These are phyloP conservation scores for Vararia minispora DNA, from an alignment of 768 basidiomycete genomes.

Conservation along the genomic window DNA sequence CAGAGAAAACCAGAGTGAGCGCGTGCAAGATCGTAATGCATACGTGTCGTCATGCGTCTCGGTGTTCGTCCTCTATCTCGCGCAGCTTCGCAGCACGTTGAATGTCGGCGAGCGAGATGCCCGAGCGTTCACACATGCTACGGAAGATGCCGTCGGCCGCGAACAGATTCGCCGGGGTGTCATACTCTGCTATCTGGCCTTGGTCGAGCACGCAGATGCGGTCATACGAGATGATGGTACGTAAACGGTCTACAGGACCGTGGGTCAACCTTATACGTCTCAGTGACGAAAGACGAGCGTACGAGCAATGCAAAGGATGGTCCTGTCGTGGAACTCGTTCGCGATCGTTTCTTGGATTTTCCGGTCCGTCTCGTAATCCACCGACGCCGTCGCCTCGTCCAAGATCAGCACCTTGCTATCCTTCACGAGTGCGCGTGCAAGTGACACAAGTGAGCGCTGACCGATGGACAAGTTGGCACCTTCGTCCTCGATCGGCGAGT, in stretches of 20 bases:
- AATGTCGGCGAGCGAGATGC: slow-evolving; percentile 65
- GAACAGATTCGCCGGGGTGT: slow-evolving; percentile 63
- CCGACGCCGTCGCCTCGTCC: slow-evolving; percentile 89
- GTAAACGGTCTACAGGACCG: slow-evolving; percentile 52
- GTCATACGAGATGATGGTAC: slow-evolving; percentile 84
- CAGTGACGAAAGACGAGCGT: slow-evolving; percentile 20
- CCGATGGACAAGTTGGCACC: slow-evolving; percentile 78
- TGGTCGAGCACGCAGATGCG: slow-evolving; percentile 81
- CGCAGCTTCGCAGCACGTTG: slow-evolving; percentile 22
- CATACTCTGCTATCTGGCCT: slow-evolving; percentile 77
- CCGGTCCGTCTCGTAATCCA: slow-evolving; percentile 82
- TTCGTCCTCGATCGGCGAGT: slow-evolving; percentile 78
- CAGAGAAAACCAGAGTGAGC: too few relatives aligned
- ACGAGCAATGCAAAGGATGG: slow-evolving; percentile 83
- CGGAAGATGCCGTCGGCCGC: slow-evolving; percentile 57
- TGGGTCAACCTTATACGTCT: neutral
- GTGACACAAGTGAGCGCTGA: slow-evolving; percentile 71
- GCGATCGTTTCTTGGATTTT: slow-evolving; percentile 90
- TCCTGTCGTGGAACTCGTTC: slow-evolving; percentile 71
- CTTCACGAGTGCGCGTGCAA: slow-evolving; percentile 85
- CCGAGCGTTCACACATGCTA: slow-evolving; percentile 80
- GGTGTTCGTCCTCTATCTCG: neutral
- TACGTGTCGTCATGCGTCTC: too few relatives aligned
- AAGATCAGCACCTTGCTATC: slow-evolving; percentile 76
- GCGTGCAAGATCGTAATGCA: too few relatives aligned